Evolutionary conservation across 1,284 basidiomycete genomes (phyloP), one percentile per base, ranked within the genome.

Genomic region (Austroboletus niveus): DNA sequence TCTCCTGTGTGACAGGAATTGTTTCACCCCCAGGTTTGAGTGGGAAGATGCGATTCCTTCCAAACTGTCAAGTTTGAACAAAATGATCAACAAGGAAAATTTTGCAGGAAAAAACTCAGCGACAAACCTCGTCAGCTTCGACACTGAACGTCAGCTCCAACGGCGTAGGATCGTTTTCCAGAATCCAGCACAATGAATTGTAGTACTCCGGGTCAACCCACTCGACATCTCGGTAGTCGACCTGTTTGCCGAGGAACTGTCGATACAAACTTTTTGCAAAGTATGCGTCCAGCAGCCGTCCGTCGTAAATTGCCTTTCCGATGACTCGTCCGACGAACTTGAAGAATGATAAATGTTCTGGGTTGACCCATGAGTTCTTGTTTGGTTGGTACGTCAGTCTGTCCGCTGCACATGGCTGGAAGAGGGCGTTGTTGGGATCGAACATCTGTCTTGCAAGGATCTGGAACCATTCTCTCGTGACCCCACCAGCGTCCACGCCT

Each of bases 371-470:
- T 1, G 94, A 98, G 56, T 93, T 89, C 63, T 95, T 93, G 76
- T 98, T 97, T 6, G 96, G 95, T 70, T 98, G 94, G 68, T 98
- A 98, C 3, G 94, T 98, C 53, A 92, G 81, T 60, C 86, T 84
- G 69, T 98, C 94, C 6, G 94, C 94, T 0, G 94, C 93, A 66
- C 94, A 98, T 10, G 96, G 96, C 68, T 98, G 93, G 81, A 99
- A 99, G 20, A 99, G 80, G 7, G 94, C 94, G 63, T 99, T 98
- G 73, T 97, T 93, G n/a, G 97, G 95, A 69, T 99, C 94, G 73
- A 99, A 98, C 90, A 99, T 99, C 70, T 98, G 95, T 49, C 94
- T 82, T 1, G 96, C 95, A 20, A 99, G 83, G 49, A 98, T 96
- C 62, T 94, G 92, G 85, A 96, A 98, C 96, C 96, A 98, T 74